Base-by-base conservation (phyloP, 257 asterid species). In the Penstemon eatonii region DNA sequence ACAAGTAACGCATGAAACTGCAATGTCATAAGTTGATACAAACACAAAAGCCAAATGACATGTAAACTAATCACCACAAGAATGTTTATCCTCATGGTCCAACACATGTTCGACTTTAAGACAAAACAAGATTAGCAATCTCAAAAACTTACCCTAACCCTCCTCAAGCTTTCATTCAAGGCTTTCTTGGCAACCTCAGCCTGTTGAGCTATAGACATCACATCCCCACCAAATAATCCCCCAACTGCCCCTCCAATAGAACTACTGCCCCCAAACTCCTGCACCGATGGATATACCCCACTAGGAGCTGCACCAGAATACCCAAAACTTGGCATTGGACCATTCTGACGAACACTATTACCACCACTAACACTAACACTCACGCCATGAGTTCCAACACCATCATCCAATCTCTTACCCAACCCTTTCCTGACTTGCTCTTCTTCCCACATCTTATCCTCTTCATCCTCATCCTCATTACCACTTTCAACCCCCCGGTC, bases 371-470 rank as follows among this genome's bases (percentile, higher is more conserved):
- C 81, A 62, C 70, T 67, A 68, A 55, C 72, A 65, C 73, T 46
- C 55, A 74, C 82, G 58, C 86, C 92, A 74, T 77, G 81, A 60
- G 65, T 80, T 33, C 77, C 82, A 67, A 82, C 74, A 46, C 87
- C 85, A 42, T 93, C 97, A 62, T 90, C 97, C 13, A 90, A 64
- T 74, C 97, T 86, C 81, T 88, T 93, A 1, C 99, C 99, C 66
- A 92, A 77, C 63, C 96, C 99, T 67, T 91, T 94, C 73, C 99
- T 91, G 57, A 87, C 92, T 77, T 91, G 97, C 73, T 89, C 97
- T 80, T 89, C 99, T 74, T 94, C 97, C 99, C 99, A 94, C 90
- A 87, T 79, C 70, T 82, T 91, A 45, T 91, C 99, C 83, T 87
- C 91, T 75, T 91, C 99, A 40, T 90, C 98, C 60, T 93, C 96